Evolutionary conservation across 2,329 filamentous ascomycete species (phyloP), one percentile per base, ranked within the genome.

Genomic region (Tolypocladium ovalisporum): DNA sequence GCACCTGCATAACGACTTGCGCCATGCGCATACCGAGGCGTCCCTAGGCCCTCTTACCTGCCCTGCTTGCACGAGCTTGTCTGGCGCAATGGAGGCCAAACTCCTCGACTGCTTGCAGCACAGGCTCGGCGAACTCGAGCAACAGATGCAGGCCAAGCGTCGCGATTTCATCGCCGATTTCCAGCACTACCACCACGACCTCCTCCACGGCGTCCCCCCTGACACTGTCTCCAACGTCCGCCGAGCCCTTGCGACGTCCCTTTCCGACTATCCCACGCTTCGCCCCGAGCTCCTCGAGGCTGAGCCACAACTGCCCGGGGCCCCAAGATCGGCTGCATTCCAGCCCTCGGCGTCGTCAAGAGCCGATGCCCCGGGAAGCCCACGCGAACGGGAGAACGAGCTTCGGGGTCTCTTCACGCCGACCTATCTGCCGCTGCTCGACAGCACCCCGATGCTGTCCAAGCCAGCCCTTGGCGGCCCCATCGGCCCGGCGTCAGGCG

Each of bases 401-500:
- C 79, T 87, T 61, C 78, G 79, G 61, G 83, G 83, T 60, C 70
- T 87, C 59, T 86, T 87, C 65, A 85, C 79, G 39, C 84, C 83
- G 34, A 79, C 73, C 60, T 87, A 81, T 64, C 76, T 87, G 57
- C 83, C 83, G 51, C 73, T 87, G 57, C 77, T 87, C 56, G 83
- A 85, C 62, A 74, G 75, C 60, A 65, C 66, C 58, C 64, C 65
- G 53, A 59, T 61, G 57, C 60, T 63, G 51, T 64, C 65, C 42
- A 60, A 57, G 52, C 55, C 64, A 56, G 61, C 61, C 40, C 54
- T 62, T 44, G 56, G 64, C 54, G 59, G 58, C 57, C 42, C 61
- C 47, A 7, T 53, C 57, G 37, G 24, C 55, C 19, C 37, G 42
- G 27, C 19, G 35, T 36, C 57, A 51, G 53, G 29, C 29, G 37